These are phyloP conservation scores for Hirschioporus abietinus DNA, from an alignment of 768 basidiomycete genomes.

Conservation along the genomic window DNA sequence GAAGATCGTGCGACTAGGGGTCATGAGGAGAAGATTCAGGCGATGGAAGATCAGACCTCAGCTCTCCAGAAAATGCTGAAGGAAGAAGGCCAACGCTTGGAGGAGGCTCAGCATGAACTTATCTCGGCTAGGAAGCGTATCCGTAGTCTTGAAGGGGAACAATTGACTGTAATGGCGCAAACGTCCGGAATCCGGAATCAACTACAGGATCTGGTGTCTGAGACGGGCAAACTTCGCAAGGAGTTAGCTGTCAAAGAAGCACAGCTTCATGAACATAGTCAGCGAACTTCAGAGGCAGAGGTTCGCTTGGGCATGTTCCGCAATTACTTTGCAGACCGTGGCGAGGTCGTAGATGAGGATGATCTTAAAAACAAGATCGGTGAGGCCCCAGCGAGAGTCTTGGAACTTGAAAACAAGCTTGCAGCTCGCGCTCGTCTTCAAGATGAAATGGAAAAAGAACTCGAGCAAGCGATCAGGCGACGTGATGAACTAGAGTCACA, in stretches of 20 bases:
- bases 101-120: constrained; percentile 62
- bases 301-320: constrained; percentile 76
- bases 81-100: constrained; percentile 66
- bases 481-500: constrained; percentile 74
- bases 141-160: constrained; percentile 60
- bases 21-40: constrained; percentile 77
- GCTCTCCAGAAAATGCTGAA: constrained; percentile 77
- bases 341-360: constrained; percentile 73
- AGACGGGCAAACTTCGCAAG: constrained; percentile 64
- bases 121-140: constrained; percentile 60
- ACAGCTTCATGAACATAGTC: constrained; percentile 55
- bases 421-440: constrained; percentile 66
- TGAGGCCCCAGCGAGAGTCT: constrained; percentile 39
- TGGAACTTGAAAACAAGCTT: constrained; percentile 75
- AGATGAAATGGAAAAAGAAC: constrained; percentile 72
- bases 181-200: constrained; percentile 69
- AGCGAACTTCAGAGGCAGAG: constrained; percentile 62
- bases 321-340: constrained; percentile 84
- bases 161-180: constrained; percentile 63
- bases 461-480: constrained; percentile 57
- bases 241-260: constrained; percentile 64
- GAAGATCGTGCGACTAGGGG: constrained; percentile 73
- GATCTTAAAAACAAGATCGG: constrained; percentile 42
- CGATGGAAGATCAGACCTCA: constrained; percentile 70
- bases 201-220: constrained; percentile 60